phyloP scores from a whole-genome alignment of 2,329 filamentous ascomycete species.

The Sporothrix dimorphospora region DNA sequence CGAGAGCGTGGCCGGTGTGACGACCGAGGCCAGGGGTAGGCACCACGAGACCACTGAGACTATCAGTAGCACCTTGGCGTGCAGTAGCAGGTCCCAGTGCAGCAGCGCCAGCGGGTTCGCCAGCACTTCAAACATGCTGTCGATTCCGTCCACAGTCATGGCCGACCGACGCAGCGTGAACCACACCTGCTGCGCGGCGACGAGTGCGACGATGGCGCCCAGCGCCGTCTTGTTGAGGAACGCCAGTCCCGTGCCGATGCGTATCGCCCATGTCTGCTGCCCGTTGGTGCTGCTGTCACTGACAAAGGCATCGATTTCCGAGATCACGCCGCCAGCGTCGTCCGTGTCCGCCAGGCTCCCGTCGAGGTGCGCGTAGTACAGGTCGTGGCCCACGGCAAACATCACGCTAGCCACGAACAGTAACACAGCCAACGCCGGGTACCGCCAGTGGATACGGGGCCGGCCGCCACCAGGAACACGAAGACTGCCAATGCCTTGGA shows the following conservation, averaged over 20 bases:
- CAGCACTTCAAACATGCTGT: constrained; percentile 25
- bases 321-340: neutral
- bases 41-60: constrained; percentile 21
- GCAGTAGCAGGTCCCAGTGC: neutral
- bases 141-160: constrained; percentile 23
- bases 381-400: constrained; percentile 23
- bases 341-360: constrained; percentile 20
- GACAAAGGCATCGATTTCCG: neutral
- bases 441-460: constrained; percentile 19
- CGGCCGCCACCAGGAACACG: neutral
- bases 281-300: neutral
- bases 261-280: constrained; percentile 26
- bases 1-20: constrained; percentile 27
- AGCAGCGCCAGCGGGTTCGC: constrained; percentile 23
- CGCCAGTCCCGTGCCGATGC: constrained; percentile 24
- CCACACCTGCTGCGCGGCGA: constrained; percentile 29
- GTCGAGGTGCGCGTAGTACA: constrained; percentile 20
- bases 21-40: constrained; percentile 26
- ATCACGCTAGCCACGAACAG: constrained; percentile 2
- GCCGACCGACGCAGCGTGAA: constrained; percentile 25
- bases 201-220: neutral
- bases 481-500: too few species aligned
- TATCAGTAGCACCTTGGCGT: constrained; percentile 24
- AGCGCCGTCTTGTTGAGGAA: constrained; percentile 26
- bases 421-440: neutral